Conservation (phyloP, 1,139 yeast species). For the Zygosaccharomyces sapae region DNA sequence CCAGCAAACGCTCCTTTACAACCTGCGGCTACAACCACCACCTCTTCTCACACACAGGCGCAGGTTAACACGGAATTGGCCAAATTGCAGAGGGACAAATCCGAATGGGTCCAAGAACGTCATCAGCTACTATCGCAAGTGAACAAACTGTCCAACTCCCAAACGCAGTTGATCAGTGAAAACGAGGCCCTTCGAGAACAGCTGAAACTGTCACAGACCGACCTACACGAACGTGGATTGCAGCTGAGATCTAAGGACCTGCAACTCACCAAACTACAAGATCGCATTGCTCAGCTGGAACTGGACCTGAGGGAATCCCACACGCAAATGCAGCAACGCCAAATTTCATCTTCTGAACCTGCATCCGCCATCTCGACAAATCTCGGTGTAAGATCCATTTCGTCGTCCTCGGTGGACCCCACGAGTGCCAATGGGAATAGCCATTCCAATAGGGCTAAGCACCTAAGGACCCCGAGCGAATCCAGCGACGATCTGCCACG, state of each 20-base stretch:
- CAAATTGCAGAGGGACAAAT: slow-evolving; percentile 49
- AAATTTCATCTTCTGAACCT: slow-evolving; percentile 9
- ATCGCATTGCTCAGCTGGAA: slow-evolving; percentile 20
- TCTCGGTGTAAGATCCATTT: slow-evolving; percentile 18
- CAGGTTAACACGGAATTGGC: slow-evolving; percentile 43
- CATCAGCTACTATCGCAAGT: slow-evolving; percentile 36
- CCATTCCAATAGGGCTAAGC: slow-evolving; percentile 6
- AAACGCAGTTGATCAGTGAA: slow-evolving; percentile 47
- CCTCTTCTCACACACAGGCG: slow-evolving; percentile 10
- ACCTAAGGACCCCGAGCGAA: slow-evolving; percentile 23
- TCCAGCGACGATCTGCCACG: slow-evolving; percentile 31
- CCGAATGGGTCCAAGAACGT: slow-evolving; percentile 47
- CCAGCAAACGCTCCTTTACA: neutral
- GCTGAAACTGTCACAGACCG: slow-evolving; percentile 31
- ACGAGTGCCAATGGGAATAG: neutral
- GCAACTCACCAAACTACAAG: slow-evolving; percentile 24
- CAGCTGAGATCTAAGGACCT: slow-evolving; percentile 24
- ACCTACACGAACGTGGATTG: slow-evolving; percentile 22
- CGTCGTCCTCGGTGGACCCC: slow-evolving; percentile 17
- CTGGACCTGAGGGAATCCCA: slow-evolving; percentile 14
- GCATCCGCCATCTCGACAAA: slow-evolving; percentile 17
- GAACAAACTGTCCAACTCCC: slow-evolving; percentile 20
- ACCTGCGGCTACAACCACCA: neutral
- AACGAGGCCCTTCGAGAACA: slow-evolving; percentile 44
- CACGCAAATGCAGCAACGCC: slow-evolving; percentile 6